A percentile compares a stretch with the other conserved stretches of the same genome.
phyloP scores from a whole-genome alignment of 192 early-diverging fungal genomes.

The Linderina pennispora region DNA sequence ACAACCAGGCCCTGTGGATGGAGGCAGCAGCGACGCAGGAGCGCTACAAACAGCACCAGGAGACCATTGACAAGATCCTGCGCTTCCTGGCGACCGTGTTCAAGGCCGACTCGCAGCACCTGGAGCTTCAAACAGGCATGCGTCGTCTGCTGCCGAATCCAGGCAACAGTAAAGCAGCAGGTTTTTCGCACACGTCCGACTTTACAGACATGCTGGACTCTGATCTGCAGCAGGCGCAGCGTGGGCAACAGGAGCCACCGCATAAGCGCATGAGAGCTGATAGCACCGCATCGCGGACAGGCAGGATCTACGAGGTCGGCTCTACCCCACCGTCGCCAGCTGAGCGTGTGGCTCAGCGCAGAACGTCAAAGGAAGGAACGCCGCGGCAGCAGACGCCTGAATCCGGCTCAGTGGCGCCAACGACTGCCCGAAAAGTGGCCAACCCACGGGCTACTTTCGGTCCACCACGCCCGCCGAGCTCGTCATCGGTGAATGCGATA shows the following conservation, averaged over 20 bases:
- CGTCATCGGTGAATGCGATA: not conserved
- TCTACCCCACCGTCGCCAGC: slow-evolving; percentile 9
- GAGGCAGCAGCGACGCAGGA: slow-evolving; percentile 70
- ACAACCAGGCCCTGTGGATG: slow-evolving; percentile 87
- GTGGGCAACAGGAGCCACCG: slow-evolving; percentile 15
- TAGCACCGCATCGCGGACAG: not conserved
- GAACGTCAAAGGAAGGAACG: not conserved
- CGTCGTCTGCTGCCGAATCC: slow-evolving; percentile 31
- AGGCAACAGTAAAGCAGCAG: not conserved
- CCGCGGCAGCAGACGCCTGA: not conserved
- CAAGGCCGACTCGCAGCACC: slow-evolving; percentile 42
- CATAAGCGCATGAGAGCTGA: slow-evolving; percentile 18
- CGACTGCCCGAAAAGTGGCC: slow-evolving; percentile 20
- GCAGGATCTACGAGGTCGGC: slow-evolving; percentile 12
- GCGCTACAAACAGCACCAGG: slow-evolving; percentile 80
- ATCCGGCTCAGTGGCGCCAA: no score
- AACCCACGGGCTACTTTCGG: slow-evolving; percentile 1
- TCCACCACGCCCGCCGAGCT: not conserved
- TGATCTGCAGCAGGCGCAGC: no score
- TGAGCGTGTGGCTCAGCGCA: not conserved
- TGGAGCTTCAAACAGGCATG: slow-evolving; percentile 30
- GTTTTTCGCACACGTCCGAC: slow-evolving; percentile 4
- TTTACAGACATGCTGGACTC: slow-evolving; percentile 13
- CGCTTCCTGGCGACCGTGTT: slow-evolving; percentile 86
- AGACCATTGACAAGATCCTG: slow-evolving; percentile 90